Evolutionary conservation across 148 eudicot genomes (phyloP).

Genomic region (Fagopyrum tataricum): DNA sequence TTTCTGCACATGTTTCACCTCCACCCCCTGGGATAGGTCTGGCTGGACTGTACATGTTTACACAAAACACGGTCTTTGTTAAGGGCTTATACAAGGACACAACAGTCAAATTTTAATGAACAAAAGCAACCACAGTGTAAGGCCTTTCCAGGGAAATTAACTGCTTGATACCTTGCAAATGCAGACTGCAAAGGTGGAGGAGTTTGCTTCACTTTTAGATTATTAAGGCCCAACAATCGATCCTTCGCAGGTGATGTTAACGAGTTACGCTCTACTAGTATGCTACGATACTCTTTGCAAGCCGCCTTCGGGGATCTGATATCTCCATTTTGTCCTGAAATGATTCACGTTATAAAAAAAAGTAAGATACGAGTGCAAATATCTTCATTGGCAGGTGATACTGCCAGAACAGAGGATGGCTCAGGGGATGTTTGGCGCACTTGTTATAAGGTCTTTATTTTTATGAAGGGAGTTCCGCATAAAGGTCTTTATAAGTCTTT

Average conservation of each 20-base stretch:
- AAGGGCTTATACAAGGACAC: conserved; percentile 5
- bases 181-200: conserved; percentile 96
- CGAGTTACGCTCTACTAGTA: conserved; percentile 76
- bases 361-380: not conserved
- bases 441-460: no score
- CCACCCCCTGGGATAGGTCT: conserved; percentile 86
- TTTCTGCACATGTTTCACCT: conserved; percentile 99
- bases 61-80: conserved; percentile 4
- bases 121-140: not conserved
- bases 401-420: not conserved
- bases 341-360: not conserved
- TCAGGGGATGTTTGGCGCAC: no score
- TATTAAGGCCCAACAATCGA: conserved; percentile 50
- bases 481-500: no score
- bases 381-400: not conserved
- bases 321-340: conserved; percentile 74
- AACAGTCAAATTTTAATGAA: not conserved
- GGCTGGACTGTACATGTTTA: conserved; percentile 55
- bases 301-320: conserved; percentile 83
- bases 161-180: conserved; percentile 69
- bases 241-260: conserved; percentile 95
- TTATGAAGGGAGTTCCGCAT: no score
- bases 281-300: conserved; percentile 78
- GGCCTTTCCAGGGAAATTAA: not conserved
- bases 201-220: conserved; percentile 62